Conservation (phyloP, 495 filamentous ascomycete genomes). For the Platismatia glauca region DNA sequence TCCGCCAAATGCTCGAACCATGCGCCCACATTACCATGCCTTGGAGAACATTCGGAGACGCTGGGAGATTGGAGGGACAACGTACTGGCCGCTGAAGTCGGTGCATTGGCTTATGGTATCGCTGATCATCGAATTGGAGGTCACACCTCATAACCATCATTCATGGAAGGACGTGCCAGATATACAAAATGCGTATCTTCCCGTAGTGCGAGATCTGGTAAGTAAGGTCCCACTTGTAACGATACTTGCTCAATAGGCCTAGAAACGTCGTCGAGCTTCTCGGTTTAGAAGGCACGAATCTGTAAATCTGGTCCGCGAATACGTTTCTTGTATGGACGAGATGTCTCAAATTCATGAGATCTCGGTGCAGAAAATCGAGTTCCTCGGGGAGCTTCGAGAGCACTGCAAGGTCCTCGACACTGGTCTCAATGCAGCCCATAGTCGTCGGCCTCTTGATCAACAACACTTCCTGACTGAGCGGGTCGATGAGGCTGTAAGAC, state of each 20-base stretch:
- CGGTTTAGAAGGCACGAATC: constrained; percentile 12
- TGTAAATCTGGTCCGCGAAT: constrained; percentile 15
- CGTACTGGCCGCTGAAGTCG: not conserved
- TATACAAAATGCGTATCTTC: constrained; percentile 11
- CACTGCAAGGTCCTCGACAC: not conserved
- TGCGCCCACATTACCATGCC: not conserved
- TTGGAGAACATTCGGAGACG: constrained; percentile 3
- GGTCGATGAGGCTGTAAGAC: constrained; percentile 5
- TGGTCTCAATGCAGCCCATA: too few species aligned
- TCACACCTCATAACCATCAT: too few species aligned
- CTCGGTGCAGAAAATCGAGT: constrained; percentile 13
- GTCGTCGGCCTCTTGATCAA: too few species aligned
- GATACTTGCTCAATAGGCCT: not conserved
- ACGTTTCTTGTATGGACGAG: constrained; percentile 15
- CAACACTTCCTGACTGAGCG: not conserved
- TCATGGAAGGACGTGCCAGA: not conserved
- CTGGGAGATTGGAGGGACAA: not conserved
- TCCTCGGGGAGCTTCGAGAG: not conserved
- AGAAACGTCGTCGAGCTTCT: constrained; percentile 6
- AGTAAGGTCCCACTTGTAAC: not conserved
- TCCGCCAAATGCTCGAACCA: not conserved
- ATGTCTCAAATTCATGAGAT: constrained; percentile 13
- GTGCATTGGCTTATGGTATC: constrained; percentile 10
- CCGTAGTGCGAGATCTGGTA: constrained; percentile 14
- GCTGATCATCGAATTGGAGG: constrained; percentile 5